phyloP scores from a whole-genome alignment of 805 yeast genomes.

The Teunomyces kruisii region DNA sequence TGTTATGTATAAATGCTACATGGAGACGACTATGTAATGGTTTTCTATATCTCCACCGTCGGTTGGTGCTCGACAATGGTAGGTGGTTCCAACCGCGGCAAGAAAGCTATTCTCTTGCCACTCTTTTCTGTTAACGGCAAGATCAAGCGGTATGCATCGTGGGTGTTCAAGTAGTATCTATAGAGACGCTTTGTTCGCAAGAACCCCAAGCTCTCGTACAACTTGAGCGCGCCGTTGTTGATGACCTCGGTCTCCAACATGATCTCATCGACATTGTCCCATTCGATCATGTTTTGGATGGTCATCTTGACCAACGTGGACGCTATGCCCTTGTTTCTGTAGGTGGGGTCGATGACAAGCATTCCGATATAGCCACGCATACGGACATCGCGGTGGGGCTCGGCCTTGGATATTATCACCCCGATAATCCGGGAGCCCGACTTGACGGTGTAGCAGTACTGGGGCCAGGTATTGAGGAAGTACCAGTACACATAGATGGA shows the following conservation, averaged over 20 bases:
- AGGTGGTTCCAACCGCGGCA: not conserved
- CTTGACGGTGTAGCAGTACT: conserved; percentile 67
- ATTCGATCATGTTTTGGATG: conserved; percentile 61
- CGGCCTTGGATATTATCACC: conserved; percentile 79
- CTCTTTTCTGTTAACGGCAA: conserved; percentile 68
- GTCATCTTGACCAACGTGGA: conserved; percentile 62
- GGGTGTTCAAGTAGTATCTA: conserved; percentile 86
- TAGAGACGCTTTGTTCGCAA: conserved; percentile 71
- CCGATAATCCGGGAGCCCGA: conserved; percentile 57
- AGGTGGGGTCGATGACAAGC: conserved; percentile 77
- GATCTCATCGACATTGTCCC: conserved; percentile 78
- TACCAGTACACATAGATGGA: conserved; percentile 90
- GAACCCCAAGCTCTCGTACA: conserved; percentile 79
- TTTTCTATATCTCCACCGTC: too few species aligned
- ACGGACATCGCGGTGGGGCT: conserved; percentile 70
- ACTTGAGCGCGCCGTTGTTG: conserved; percentile 64
- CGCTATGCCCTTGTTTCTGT: conserved; percentile 82
- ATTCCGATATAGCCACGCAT: conserved; percentile 92
- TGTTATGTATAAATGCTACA: too few species aligned
- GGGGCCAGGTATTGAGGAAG: conserved; percentile 90
- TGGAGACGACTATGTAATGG: too few species aligned
- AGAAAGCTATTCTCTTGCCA: conserved; percentile 51
- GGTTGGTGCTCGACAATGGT: too few species aligned
- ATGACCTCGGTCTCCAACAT: conserved; percentile 89
- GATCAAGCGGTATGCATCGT: conserved; percentile 87